Base-by-base conservation (phyloP, 2,329 filamentous ascomycete species). In the Epicoccum sorghinum region DNA sequence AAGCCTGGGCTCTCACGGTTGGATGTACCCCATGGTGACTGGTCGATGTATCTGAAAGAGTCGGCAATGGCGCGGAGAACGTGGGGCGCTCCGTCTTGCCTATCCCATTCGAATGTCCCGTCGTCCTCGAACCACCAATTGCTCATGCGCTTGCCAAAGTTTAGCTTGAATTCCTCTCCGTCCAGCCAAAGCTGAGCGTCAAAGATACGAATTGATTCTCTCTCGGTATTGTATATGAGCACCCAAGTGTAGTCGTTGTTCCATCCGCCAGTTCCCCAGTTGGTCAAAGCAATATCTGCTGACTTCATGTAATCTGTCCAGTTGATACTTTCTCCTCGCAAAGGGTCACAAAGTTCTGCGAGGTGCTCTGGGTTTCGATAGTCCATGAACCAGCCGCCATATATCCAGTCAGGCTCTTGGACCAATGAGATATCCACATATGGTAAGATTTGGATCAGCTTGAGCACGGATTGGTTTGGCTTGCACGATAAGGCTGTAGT, bases 1-100 rank as follows among this genome's bases (percentile, higher is more conserved):
- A 50, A 57, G 4, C 48, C 48, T 18, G 18, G 18, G 2, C 47
- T 29, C 29, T 49, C 52, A 3, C 41, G 40, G 29, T 60, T 47
- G 9, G 57, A 58, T n/a, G 55, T 60, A 13, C 30, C 40, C 61
- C 61, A 64, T 13, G 61, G 61, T n/a, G 57, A 55, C 57, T 52
- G 46, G 23, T 29, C 39, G 14, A 58, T 24, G 2, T 23, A 43
- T 4, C 35, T 42, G 23, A 58, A 62, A 2, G 58, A 58, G 18
- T 52, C 38, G n/a, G 39, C 41, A 14, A 64, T 47, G 30, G 52
- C 44, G 2, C 12, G 46, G 7, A 64, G n/a, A 12, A 64, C 27
- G 13, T 47, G 55, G 7, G 47, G 36, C 22, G 61, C 50, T 10
- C 53, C 45, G 24, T 37, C 24, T 0, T 33, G 6, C 4, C 47